phyloP scores from a whole-genome alignment of 208 protist species.

The Leishmania gerbilli region DNA sequence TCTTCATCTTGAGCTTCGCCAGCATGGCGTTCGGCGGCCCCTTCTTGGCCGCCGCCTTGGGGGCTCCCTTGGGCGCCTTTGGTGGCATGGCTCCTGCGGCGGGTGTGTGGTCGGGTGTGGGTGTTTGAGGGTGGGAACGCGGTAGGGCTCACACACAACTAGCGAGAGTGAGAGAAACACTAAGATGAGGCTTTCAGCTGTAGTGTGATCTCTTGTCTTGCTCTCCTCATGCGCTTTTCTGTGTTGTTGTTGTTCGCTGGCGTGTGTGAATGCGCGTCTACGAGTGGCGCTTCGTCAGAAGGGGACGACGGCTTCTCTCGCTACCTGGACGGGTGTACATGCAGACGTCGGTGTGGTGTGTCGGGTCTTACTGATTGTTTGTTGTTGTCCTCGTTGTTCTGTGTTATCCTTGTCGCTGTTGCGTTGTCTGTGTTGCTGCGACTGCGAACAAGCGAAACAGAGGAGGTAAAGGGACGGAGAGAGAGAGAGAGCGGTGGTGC shows the following conservation, averaged over 20 bases:
- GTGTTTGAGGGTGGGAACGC: neutral
- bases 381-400: neutral
- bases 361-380: neutral
- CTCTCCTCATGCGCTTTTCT: neutral
- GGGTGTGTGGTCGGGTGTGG: neutral
- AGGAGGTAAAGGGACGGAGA: neutral
- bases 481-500: neutral
- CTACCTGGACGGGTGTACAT: slow-evolving; percentile 2
- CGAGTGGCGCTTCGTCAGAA: neutral
- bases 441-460: neutral
- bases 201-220: neutral
- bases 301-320: slow-evolving; percentile 6
- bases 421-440: neutral
- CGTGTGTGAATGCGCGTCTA: neutral
- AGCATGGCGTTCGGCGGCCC: slow-evolving; percentile 77
- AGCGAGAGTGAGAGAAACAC: neutral
- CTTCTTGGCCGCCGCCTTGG: slow-evolving; percentile 79
- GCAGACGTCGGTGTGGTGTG: neutral
- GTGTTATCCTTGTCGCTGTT: neutral
- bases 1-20: slow-evolving; percentile 91
- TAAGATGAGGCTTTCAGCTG: neutral
- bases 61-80: slow-evolving; percentile 73
- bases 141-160: neutral
- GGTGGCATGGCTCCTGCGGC: slow-evolving; percentile 66
- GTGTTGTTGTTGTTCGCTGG: neutral